Conservation (phyloP, 345 rosid species). For the Microcos paniculata region DNA sequence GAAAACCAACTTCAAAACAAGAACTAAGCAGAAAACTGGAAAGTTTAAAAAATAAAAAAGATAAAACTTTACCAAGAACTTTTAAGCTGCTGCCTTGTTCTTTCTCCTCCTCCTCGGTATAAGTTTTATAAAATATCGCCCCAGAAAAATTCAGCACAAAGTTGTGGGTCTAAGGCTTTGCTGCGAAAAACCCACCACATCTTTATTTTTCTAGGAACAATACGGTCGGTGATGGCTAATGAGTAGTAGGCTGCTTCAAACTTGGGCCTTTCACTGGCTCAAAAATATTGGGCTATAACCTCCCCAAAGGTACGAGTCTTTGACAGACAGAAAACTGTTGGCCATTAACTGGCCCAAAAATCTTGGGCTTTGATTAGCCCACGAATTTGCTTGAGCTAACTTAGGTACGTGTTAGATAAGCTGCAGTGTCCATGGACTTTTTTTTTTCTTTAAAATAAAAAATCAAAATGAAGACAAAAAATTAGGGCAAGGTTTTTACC, state of each 20-base stretch:
- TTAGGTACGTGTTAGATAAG: too few relatives aligned
- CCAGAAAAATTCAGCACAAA: neutral
- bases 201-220: neutral
- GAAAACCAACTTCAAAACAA: neutral
- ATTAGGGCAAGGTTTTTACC: too few relatives aligned
- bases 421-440: too few relatives aligned
- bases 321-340: too few relatives aligned
- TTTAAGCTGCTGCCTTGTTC: neutral
- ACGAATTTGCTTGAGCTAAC: too few relatives aligned
- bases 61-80: neutral
- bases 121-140: neutral
- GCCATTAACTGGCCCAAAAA: too few relatives aligned
- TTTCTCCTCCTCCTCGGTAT: neutral
- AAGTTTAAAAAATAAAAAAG: too few relatives aligned
- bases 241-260: neutral
- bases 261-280: neutral
- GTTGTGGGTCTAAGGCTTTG: neutral
- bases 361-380: too few relatives aligned
- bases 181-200: neutral
- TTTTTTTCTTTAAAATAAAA: too few relatives aligned
- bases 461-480: too few relatives aligned
- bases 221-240: neutral
- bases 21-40: too few relatives aligned
- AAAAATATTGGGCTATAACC: neutral
- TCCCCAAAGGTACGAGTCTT: neutral